These are phyloP conservation scores for Dichomitus squalens DNA, from an alignment of 1,284 basidiomycete genomes.

Conservation along the genomic window DNA sequence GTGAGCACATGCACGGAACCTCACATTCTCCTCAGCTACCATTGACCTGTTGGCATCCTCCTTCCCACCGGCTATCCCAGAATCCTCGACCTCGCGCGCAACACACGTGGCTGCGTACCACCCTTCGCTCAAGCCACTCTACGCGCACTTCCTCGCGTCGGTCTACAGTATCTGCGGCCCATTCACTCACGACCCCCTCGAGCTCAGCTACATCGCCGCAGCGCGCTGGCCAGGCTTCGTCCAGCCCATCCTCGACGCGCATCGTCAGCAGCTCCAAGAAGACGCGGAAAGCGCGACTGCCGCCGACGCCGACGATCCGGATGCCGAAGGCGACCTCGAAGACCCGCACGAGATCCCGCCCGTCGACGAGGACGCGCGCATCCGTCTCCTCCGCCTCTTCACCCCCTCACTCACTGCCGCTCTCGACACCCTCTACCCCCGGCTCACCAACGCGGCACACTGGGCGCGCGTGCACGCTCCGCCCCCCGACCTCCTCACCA, in stretches of 20 bases:
- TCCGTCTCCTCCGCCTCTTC: constrained; percentile 65
- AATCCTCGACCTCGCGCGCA: constrained; percentile 25
- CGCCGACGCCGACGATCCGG: neutral
- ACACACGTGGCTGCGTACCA: constrained; percentile 45
- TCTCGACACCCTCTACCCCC: constrained; percentile 66
- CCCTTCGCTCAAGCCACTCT: constrained; percentile 58
- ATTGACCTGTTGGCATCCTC: constrained; percentile 39
- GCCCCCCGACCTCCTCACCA: constrained; percentile 37
- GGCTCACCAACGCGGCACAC: constrained; percentile 57
- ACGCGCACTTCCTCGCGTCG: constrained; percentile 65
- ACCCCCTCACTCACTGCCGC: constrained; percentile 60
- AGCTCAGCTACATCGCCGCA: constrained; percentile 75
- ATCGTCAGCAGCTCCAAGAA: constrained; percentile 29
- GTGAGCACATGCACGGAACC: neutral
- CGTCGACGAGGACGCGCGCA: constrained; percentile 58
- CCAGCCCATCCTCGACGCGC: constrained; percentile 62
- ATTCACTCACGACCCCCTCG: constrained; percentile 67
- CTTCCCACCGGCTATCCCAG: constrained; percentile 25
- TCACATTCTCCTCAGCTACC: constrained; percentile 35
- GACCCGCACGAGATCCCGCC: constrained; percentile 30
- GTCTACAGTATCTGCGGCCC: constrained; percentile 67
- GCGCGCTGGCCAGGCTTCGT: constrained; percentile 83
- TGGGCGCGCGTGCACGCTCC: constrained; percentile 56
- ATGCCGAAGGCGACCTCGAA: neutral
- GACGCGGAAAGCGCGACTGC: neutral